phyloP scores from a whole-genome alignment of 352 stramenopile species.

The Pythium rhizo-oryzae region DNA sequence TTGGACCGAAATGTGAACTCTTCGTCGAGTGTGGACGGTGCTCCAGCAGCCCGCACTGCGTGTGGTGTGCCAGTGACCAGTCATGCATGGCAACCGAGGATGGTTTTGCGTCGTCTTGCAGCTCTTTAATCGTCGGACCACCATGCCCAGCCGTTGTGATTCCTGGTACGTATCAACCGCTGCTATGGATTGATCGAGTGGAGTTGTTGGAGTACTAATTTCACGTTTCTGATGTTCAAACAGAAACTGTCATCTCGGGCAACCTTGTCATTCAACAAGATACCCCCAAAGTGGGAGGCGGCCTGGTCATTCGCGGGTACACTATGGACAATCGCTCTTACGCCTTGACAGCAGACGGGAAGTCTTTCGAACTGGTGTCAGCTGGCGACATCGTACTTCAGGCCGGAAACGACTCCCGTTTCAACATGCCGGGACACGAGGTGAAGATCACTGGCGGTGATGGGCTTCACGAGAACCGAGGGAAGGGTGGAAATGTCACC shows the following conservation, averaged over 20 bases:
- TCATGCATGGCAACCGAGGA: constrained; percentile 88
- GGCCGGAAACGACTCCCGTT: constrained; percentile 66
- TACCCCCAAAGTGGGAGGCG: constrained; percentile 40
- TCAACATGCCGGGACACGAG: constrained; percentile 62
- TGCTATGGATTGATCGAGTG: not conserved
- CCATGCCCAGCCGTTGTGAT: constrained; percentile 85
- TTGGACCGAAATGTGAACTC: constrained; percentile 59
- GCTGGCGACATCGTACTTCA: constrained; percentile 55
- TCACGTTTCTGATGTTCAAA: not conserved
- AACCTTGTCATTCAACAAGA: constrained; percentile 60
- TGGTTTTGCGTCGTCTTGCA: constrained; percentile 78
- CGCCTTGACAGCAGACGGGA: constrained; percentile 47
- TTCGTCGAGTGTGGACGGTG: constrained; percentile 69
- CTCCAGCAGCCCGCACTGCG: constrained; percentile 62
- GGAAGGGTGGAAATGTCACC: constrained; percentile 71
- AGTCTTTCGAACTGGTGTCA: constrained; percentile 42
- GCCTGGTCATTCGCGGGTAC: constrained; percentile 40
- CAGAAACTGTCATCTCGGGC: constrained; percentile 59
- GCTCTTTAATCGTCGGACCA: constrained; percentile 77
- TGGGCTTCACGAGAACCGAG: constrained; percentile 77
- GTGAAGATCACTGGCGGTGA: constrained; percentile 65
- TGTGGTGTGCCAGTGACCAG: constrained; percentile 89
- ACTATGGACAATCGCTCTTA: constrained; percentile 43
- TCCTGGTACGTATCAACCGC: constrained; percentile 43
- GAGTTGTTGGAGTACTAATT: not conserved